Evolutionary conservation across 83 land plant species (phyloP).

Genomic region (Thuja plicata): DNA sequence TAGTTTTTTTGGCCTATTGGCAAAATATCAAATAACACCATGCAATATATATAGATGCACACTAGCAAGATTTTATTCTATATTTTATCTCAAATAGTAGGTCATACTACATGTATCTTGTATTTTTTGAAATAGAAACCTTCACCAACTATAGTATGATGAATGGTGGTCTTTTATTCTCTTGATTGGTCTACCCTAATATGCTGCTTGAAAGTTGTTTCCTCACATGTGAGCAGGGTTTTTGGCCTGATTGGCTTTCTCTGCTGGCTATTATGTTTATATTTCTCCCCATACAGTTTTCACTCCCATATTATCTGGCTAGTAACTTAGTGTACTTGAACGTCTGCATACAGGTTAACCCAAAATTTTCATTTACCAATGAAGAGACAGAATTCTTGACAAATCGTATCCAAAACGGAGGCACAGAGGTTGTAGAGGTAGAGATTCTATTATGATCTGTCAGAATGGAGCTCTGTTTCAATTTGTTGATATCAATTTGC

Average conservation of each 20-base stretch:
- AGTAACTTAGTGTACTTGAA: neutral
- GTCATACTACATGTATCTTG: neutral
- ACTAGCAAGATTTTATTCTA: neutral
- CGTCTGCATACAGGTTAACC: constrained; percentile 65
- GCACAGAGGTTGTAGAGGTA: constrained; percentile 99
- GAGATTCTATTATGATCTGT: neutral
- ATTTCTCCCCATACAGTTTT: neutral
- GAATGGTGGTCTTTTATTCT: neutral
- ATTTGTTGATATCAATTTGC: neutral
- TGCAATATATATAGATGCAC: neutral
- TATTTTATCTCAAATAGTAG: neutral
- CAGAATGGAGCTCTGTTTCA: neutral
- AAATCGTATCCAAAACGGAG: constrained; percentile 96
- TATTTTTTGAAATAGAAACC: neutral
- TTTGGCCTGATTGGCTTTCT: neutral
- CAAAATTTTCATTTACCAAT: constrained; percentile 70
- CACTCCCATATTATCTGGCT: neutral
- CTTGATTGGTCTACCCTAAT: neutral
- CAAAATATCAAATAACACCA: neutral
- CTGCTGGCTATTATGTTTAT: too few relatives aligned
- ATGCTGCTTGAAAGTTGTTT: neutral
- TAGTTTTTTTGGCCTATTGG: neutral
- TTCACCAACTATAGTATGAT: neutral
- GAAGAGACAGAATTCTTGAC: constrained; percentile 80
- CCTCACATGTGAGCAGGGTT: neutral